Percentiles rank a stretch among this genome's conserved stretches.
phyloP scores from a whole-genome alignment of 1,284 basidiomycete genomes.

The Marasmius fiardii region DNA sequence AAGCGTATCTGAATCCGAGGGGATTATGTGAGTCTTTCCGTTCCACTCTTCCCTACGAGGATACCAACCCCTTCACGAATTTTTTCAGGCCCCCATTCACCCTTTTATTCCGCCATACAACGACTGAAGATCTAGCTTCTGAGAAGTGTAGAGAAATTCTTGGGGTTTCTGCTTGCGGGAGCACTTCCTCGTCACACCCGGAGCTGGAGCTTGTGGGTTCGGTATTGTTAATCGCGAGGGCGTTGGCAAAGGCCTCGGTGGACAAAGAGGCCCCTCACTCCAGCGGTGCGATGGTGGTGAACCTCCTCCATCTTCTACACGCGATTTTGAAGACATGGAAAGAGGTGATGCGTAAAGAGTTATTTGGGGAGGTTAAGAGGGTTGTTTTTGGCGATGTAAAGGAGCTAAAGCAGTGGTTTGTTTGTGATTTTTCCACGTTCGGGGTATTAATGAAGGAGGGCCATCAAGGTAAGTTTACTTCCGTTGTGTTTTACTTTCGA shows the following conservation, averaged over 20 bases:
- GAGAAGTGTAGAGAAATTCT: slow-evolving; percentile 21
- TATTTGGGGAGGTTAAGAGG: slow-evolving; percentile 35
- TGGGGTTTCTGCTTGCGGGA: slow-evolving; percentile 26
- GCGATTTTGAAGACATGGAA: background rate
- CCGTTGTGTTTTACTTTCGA: background rate
- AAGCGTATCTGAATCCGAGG: too few species aligned
- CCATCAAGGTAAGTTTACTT: slow-evolving; percentile 29
- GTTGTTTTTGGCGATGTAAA: slow-evolving; percentile 31
- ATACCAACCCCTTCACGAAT: background rate
- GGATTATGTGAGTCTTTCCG: slow-evolving; percentile 13
- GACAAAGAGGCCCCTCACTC: too few species aligned
- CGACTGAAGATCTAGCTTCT: slow-evolving; percentile 18
- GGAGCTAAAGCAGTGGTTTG: slow-evolving; percentile 25
- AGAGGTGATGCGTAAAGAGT: slow-evolving; percentile 20
- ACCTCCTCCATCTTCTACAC: background rate
- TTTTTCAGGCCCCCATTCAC: slow-evolving; percentile 10
- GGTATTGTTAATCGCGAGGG: background rate
- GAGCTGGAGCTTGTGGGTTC: slow-evolving; percentile 21
- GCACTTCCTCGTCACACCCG: slow-evolving; percentile 15
- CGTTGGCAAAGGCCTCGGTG: background rate
- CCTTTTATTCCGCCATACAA: slow-evolving; percentile 20
- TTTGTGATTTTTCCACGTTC: slow-evolving; percentile 25
- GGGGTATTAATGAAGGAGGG: slow-evolving; percentile 19
- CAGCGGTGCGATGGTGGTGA: background rate
- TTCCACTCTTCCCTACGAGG: background rate